These are phyloP conservation scores for Kodamaea neixiangensis DNA, from an alignment of 805 yeast species.

Conservation along the genomic window DNA sequence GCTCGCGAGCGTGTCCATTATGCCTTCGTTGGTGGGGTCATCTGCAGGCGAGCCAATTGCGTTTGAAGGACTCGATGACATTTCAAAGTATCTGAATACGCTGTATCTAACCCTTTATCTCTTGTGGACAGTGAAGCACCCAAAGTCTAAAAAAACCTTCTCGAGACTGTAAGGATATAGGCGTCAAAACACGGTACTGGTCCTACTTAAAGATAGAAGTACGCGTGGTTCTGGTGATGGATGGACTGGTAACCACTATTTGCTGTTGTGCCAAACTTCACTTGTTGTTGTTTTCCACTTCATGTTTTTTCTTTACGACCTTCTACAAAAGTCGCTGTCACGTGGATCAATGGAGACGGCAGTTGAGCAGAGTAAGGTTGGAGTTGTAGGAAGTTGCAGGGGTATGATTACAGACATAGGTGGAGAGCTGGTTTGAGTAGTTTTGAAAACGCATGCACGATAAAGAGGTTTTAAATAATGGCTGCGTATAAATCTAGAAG, in stretches of 20 bases:
- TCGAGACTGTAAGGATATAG: not conserved
- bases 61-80: constrained; percentile 8
- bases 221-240: constrained; percentile 2
- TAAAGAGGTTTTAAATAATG: not conserved
- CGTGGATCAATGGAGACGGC: not conserved
- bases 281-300: constrained; percentile 5
- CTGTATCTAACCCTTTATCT: not conserved
- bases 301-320: constrained; percentile 7
- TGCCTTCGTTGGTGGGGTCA: not conserved
- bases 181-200: not conserved
- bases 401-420: not conserved
- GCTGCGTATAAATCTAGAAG: not conserved
- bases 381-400: not conserved
- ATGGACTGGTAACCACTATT: constrained; percentile 4
- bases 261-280: constrained; percentile 1
- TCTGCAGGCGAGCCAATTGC: constrained; percentile 6
- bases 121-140: not conserved
- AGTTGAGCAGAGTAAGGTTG: not conserved
- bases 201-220: not conserved
- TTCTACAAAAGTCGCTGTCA: not conserved
- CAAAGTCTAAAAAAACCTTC: not conserved
- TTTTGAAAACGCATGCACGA: not conserved
- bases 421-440: not conserved
- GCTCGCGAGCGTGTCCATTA: constrained; percentile 1
- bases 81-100: not conserved